Evolutionary conservation across 2,329 filamentous ascomycete species (phyloP), one percentile per base, ranked within the genome.

Genomic region (Colletotrichum tanaceti): DNA sequence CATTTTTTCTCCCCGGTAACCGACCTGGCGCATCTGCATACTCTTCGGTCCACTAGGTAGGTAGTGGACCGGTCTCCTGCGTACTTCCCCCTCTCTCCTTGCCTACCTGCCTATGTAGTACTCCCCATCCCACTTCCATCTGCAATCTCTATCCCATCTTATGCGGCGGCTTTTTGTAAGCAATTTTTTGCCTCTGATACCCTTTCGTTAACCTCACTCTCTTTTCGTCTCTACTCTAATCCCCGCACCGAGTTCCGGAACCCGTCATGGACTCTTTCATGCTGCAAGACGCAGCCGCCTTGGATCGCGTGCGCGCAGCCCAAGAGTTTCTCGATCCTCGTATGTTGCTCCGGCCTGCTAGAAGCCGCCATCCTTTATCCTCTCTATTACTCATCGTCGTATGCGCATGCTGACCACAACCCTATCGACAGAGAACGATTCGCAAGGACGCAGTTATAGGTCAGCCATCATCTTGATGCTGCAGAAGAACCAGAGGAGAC

Each of bases 291-390:
- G 93, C 96, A 80, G 93, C 91, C 73, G 90, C 91, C 74, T 88
- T 89, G 74, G 91, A 97, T 82, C 93, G 94, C 75, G 89, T 97
- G 79, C 91, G 93, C 75, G 89, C 91, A 72, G 94, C 93, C n/a
- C 88, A 91, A 75, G 94, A 98, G 79, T 98, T 98, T 77, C 89
- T 98, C 50, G 95, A 98, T 84, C 95, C 95, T 70, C 90, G 94
- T 97, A 87, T 76, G 90, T 80, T 52, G 90, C 22, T 39, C n/a
- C 14, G 32, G 11, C 22, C 32, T 16, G n/a, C 13, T 54, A 39
- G 52, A 18, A 22, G 3, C 18, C 35, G 10, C 6, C 46, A 75
- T 52, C 54, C 52, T 41, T 20, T 22, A 14, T 16, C 14, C 49
- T 41, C 28, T 22, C 9, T 44, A n/a, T 14, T 52, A n/a, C 46